Percentiles rank a stretch among this genome's conserved stretches.
phyloP scores from a whole-genome alignment of 768 basidiomycete genomes.

The Sporobolomyces phaffii region DNA sequence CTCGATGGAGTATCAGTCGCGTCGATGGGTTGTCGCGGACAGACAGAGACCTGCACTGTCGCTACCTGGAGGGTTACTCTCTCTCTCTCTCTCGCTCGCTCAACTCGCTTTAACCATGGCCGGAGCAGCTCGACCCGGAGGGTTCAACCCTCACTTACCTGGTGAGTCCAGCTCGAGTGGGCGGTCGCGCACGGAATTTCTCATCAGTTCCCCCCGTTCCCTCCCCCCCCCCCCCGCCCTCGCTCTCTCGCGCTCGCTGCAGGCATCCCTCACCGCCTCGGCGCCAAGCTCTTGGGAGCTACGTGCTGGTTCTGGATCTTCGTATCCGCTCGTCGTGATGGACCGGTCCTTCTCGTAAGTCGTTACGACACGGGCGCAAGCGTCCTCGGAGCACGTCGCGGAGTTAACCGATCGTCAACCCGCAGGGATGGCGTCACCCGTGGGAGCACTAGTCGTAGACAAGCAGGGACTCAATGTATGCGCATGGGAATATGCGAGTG shows the following conservation, averaged over 20 bases:
- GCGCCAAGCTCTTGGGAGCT: constrained; percentile 39
- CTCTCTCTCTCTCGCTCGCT: neutral
- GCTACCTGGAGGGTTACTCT: neutral
- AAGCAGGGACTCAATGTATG: neutral
- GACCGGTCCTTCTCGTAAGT: constrained; percentile 36
- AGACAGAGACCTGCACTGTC: too few species aligned
- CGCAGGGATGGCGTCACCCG: constrained; percentile 33
- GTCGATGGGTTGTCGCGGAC: too few species aligned
- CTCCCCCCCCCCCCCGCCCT: neutral
- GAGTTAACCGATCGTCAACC: neutral
- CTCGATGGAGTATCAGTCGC: too few species aligned
- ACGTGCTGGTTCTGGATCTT: constrained; percentile 43
- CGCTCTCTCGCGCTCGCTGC: neutral
- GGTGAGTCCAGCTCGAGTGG: neutral
- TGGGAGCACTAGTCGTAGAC: constrained; percentile 40
- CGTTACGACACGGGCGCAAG: neutral
- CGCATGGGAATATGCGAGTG: neutral
- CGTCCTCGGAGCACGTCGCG: neutral
- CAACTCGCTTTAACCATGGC: constrained; percentile 28
- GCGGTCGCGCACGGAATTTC: too few species aligned
- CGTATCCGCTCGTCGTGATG: constrained; percentile 33
- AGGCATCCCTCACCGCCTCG: constrained; percentile 34
- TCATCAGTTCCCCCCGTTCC: neutral
- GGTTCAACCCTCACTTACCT: constrained; percentile 34
- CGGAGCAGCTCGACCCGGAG: constrained; percentile 25